Conservation (phyloP, 2,329 filamentous ascomycete species). For the Xylaria sp. region DNA sequence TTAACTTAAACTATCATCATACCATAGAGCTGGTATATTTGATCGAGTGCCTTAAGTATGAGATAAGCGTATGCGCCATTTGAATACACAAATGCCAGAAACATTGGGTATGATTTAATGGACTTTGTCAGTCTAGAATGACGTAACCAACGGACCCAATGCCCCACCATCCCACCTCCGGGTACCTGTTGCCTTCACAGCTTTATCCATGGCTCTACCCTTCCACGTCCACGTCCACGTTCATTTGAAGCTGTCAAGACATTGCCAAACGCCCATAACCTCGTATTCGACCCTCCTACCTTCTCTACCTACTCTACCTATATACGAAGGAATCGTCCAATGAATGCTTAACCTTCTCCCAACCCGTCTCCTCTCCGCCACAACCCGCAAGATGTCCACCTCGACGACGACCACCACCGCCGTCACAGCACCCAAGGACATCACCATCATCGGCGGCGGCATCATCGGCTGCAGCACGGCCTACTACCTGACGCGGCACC, state of each 20-base stretch:
- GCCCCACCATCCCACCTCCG: not conserved
- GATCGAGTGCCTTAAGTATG: too few relatives aligned
- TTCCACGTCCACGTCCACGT: too few relatives aligned
- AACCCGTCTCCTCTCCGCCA: conserved; percentile 13
- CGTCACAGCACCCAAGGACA: conserved; percentile 31
- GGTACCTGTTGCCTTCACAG: too few relatives aligned
- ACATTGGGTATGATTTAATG: not conserved
- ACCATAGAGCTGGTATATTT: too few relatives aligned
- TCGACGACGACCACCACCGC: too few relatives aligned
- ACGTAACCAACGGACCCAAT: not conserved
- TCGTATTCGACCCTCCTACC: too few relatives aligned
- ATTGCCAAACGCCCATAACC: not conserved
- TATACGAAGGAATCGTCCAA: not conserved
- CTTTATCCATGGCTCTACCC: too few relatives aligned
- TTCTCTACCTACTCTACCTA: not conserved
- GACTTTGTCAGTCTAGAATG: not conserved
- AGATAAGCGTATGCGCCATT: too few relatives aligned
- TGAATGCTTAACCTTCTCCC: conserved; percentile 14
- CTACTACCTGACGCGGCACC: conserved; percentile 74
- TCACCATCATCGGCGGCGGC: conserved; percentile 61
- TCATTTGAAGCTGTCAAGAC: too few relatives aligned
- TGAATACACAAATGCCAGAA: too few relatives aligned
- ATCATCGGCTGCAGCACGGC: conserved; percentile 77
- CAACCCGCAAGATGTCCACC: conserved; percentile 15
- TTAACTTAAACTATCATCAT: too few relatives aligned